A percentile compares a stretch with the other conserved stretches of the same genome.
Conservation (phyloP, 192 early-diverging fungal species). For the Glomus cerebriforme region DNA sequence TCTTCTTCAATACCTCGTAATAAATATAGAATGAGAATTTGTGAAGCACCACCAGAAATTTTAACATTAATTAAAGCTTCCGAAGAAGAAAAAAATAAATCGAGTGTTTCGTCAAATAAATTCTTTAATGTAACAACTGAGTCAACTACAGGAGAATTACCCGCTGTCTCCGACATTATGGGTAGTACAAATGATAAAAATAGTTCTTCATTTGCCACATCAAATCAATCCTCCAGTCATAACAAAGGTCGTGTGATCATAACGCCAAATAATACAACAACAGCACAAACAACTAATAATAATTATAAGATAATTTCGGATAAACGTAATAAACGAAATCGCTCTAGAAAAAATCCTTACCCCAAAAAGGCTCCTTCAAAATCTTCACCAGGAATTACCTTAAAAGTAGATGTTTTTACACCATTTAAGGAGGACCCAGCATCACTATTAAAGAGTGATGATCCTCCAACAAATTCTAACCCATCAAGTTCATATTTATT, state of each 20-base stretch:
- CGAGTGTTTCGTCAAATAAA: background rate
- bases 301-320: background rate
- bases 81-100: background rate
- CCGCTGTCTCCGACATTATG: background rate
- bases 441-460: background rate
- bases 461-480: background rate
- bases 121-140: background rate
- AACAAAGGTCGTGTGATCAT: slow-evolving; percentile 15
- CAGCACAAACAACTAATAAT: background rate
- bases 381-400: slow-evolving; percentile 1
- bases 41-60: slow-evolving; percentile 2
- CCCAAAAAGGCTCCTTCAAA: slow-evolving; percentile 8
- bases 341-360: slow-evolving; percentile 24
- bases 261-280: slow-evolving; percentile 1
- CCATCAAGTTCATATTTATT: background rate
- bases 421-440: background rate
- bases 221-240: no score
- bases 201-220: background rate
- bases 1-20: background rate
- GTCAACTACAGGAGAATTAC: background rate
- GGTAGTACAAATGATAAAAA: slow-evolving; percentile 9
- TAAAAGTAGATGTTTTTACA: background rate
- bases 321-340: background rate
- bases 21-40: background rate
- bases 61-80: background rate